Conservation (phyloP, 2,329 filamentous ascomycete genomes). For the Cercospora sesami region DNA sequence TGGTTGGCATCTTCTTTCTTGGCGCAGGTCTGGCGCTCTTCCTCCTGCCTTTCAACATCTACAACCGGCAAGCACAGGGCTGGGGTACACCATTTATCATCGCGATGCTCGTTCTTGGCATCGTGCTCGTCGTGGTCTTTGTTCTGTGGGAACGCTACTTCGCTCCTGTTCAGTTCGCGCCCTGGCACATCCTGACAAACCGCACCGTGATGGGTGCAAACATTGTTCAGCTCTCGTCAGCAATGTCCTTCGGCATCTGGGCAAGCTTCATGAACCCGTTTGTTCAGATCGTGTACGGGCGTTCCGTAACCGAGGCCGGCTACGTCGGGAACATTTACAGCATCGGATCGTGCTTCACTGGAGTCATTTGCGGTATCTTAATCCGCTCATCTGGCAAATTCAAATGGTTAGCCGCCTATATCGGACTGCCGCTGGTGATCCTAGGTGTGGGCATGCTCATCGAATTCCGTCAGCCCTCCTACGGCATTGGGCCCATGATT, state of each 20-base stretch:
- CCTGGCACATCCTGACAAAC: slow-evolving; percentile 50
- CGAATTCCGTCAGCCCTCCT: slow-evolving; percentile 39
- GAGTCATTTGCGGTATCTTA: slow-evolving; percentile 33
- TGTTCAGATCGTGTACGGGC: slow-evolving; percentile 43
- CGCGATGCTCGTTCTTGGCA: slow-evolving; percentile 44
- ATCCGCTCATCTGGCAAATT: slow-evolving; percentile 40
- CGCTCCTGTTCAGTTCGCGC: slow-evolving; percentile 45
- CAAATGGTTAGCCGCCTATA: slow-evolving; percentile 33
- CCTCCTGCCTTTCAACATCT: slow-evolving; percentile 65
- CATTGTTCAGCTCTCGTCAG: slow-evolving; percentile 45
- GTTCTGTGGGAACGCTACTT: slow-evolving; percentile 44
- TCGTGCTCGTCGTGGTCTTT: slow-evolving; percentile 42
- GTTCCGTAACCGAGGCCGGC: slow-evolving; percentile 36
- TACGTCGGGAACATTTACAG: slow-evolving; percentile 45
- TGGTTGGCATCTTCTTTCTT: slow-evolving; percentile 53
- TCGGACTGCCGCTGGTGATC: slow-evolving; percentile 35
- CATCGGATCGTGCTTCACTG: slow-evolving; percentile 36
- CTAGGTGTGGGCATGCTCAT: slow-evolving; percentile 36
- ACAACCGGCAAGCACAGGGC: slow-evolving; percentile 25
- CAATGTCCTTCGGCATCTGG: slow-evolving; percentile 40
- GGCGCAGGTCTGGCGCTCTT: slow-evolving; percentile 60
- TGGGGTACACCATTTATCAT: slow-evolving; percentile 45
- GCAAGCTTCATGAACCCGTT: slow-evolving; percentile 45
- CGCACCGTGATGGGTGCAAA: slow-evolving; percentile 57
- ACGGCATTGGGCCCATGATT: slow-evolving; percentile 41